Base-by-base conservation (phyloP, 75 land plant genomes). In the Sequoiadendron giganteum region DNA sequence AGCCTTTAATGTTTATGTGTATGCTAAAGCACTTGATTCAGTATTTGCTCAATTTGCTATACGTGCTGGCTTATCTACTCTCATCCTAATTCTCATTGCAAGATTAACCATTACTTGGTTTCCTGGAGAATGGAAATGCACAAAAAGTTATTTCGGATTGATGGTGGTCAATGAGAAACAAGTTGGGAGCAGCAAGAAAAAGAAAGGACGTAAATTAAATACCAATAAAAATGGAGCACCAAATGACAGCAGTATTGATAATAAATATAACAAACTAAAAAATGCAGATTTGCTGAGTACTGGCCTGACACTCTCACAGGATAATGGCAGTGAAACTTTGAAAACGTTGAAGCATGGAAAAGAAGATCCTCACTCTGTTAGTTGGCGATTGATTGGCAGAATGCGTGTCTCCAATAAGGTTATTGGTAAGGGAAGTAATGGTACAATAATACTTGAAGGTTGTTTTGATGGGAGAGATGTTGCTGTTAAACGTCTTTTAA, bases 371-470 rank as follows among this genome's bases (percentile, higher is more conserved):
- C 42, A 55, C 32, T 36, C 40, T 49, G 65, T 38, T 49, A 61
- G 85, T 88, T 93, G 91, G 56, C 88, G 88, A 10, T 85, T 54
- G 70, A 83, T 95, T 90, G 95, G 95, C 68, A 93, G 90, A 80
- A 75, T 95, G 40, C 77, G 84, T 87, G 86, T 95, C 8, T 90
- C 94, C 42, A 87, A 91, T 88, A 88, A 77, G 86, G 95, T 91
- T 87, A 98, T 98, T 89, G 99, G 94, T 13, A 91, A 92, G 78
- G 99, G 99, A 61, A 98, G 99, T 86, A 93, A 98, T 89, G 99
- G 99, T 43, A 98, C 99, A 2, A 89, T 94, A 40, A 93, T 98
- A 19, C 83, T 95, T 83, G 97, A 98, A 85, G 99, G 99, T 54
- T 85, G 88, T 68, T 90, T 94, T 87, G 95, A 94, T 87, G 92